phyloP scores from a whole-genome alignment of 2,329 filamentous ascomycete genomes.

The Stachybotrys chartarum region DNA sequence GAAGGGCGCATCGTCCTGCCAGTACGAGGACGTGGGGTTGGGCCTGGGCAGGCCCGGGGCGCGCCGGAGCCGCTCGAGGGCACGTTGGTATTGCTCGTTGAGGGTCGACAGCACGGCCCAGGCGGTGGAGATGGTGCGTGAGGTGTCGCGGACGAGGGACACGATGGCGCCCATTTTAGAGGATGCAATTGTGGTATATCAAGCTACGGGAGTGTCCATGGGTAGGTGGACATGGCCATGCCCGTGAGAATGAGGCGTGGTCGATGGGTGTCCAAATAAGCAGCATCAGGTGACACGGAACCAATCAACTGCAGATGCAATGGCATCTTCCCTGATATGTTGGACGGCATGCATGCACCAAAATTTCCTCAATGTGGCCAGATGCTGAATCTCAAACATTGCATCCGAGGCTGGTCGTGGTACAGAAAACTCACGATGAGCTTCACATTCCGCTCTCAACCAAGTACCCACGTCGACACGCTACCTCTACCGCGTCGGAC shows the following conservation, averaged over 20 bases:
- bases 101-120: constrained; percentile 17
- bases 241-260: no score
- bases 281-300: background rate
- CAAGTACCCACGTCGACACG: no score
- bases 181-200: background rate
- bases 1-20: constrained; percentile 35
- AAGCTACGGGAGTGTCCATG: no score
- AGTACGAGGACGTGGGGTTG: constrained; percentile 37
- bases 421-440: no score
- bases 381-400: no score
- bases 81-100: constrained; percentile 15
- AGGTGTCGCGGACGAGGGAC: constrained; percentile 16
- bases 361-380: no score
- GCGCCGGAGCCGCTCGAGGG: constrained; percentile 20
- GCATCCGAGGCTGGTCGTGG: no score
- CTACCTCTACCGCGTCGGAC: no score
- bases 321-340: background rate
- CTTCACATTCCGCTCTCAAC: no score
- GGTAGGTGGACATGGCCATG: no score
- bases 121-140: constrained; percentile 14
- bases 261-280: no score
- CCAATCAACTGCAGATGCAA: background rate
- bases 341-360: no score
- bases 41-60: constrained; percentile 32
- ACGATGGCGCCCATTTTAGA: constrained; percentile 24